Conservation (phyloP, 768 basidiomycete genomes). For the Pleurotus sapidus region DNA sequence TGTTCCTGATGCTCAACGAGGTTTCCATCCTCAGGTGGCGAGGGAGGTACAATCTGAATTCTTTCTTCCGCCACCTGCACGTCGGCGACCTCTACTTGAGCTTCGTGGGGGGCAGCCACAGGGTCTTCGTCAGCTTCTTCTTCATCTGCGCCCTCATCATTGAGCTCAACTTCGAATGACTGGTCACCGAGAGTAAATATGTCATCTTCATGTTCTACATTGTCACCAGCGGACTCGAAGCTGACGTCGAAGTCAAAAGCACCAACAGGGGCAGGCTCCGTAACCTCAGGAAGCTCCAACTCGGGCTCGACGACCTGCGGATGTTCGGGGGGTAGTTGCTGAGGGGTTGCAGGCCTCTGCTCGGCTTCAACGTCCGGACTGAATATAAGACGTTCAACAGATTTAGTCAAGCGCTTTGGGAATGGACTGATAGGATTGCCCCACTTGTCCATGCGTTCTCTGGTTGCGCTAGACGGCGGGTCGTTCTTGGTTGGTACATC, state of each 20-base stretch:
- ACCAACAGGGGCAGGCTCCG: background rate
- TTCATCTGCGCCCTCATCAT: background rate
- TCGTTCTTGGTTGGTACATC: slow-evolving; percentile 61
- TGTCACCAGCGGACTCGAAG: background rate
- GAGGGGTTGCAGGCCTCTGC: background rate
- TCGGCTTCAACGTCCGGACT: background rate
- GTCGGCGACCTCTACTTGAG: background rate
- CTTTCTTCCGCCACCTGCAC: background rate
- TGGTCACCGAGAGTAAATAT: background rate
- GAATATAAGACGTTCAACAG: slow-evolving; percentile 12
- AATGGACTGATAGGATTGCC: slow-evolving; percentile 71
- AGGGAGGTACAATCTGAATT: too few relatives aligned
- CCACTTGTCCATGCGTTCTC: slow-evolving; percentile 52
- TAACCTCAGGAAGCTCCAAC: background rate
- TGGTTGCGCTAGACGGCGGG: slow-evolving; percentile 57
- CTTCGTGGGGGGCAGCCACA: background rate
- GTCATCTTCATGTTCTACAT: background rate
- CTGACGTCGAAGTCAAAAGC: slow-evolving; percentile 6
- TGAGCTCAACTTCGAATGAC: background rate
- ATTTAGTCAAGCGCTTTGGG: slow-evolving; percentile 31
- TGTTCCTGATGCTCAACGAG: background rate
- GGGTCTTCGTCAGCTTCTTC: background rate
- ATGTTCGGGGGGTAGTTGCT: background rate
- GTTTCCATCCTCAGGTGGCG: background rate
- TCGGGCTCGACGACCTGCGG: background rate